Evolutionary conservation across 1,284 basidiomycete species (phyloP).

Genomic region (Meira nashicola): DNA sequence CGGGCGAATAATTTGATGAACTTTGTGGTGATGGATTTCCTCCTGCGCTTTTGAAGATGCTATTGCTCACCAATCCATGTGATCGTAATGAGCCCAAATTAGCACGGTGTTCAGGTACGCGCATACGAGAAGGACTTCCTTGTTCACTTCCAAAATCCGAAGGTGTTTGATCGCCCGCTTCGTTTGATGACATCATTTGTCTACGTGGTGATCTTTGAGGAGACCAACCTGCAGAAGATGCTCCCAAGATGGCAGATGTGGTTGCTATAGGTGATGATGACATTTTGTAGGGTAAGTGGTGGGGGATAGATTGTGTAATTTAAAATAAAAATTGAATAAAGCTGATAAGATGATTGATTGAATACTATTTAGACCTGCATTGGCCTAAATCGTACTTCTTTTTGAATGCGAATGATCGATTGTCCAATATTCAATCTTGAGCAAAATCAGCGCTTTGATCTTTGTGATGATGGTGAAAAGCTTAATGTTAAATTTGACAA

Average conservation of each 20-base stretch:
- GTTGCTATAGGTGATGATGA: slow-evolving; percentile 25
- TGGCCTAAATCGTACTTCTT: too few species aligned
- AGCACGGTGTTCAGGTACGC: slow-evolving; percentile 25
- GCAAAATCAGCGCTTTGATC: too few species aligned
- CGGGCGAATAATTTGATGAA: not conserved
- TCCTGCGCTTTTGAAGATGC: slow-evolving; percentile 32
- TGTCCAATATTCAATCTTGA: too few species aligned
- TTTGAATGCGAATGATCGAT: too few species aligned
- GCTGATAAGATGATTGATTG: too few species aligned
- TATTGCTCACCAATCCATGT: slow-evolving; percentile 44
- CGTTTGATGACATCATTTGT: slow-evolving; percentile 6
- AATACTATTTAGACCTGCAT: too few species aligned
- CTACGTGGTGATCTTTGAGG: slow-evolving; percentile 19
- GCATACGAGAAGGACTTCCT: slow-evolving; percentile 18
- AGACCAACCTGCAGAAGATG: slow-evolving; percentile 41
- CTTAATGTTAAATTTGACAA: too few species aligned
- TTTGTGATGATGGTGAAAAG: too few species aligned
- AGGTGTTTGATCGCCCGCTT: not conserved
- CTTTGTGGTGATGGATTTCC: slow-evolving; percentile 11
- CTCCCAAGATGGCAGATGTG: slow-evolving; percentile 38
- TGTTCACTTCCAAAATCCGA: not conserved
- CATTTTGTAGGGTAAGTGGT: not conserved
- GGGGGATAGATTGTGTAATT: not conserved
- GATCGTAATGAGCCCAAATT: slow-evolving; percentile 25
- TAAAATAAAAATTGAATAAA: too few species aligned